Base-by-base conservation (phyloP, 371 early-diverging fungal species). In the Capniomyces stellatus region DNA sequence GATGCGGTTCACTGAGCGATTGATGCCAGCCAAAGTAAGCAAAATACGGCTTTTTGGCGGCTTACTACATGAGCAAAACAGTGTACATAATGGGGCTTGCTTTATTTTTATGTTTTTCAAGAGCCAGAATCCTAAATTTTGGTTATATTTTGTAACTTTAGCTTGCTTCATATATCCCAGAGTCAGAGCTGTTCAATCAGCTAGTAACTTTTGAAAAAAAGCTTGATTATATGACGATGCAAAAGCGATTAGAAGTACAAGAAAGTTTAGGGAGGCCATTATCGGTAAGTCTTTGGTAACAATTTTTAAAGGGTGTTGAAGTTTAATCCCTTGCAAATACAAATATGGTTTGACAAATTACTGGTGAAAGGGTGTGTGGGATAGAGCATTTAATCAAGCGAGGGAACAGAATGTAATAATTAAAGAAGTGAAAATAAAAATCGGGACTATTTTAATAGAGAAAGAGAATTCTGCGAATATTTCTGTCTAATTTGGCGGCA, bases 91-190 rank as follows among this genome's bases (percentile, higher is more conserved):
- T n/a, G n/a, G n/a, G n/a, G n/a, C n/a, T n/a, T n/a, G n/a, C n/a
- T n/a, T n/a, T n/a, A n/a, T n/a, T n/a, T n/a, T n/a, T n/a, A n/a
- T n/a, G n/a, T n/a, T n/a, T n/a, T n/a, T n/a, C n/a, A n/a, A n/a
- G n/a, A n/a, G n/a, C n/a, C n/a, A n/a, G n/a, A n/a, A n/a, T n/a
- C n/a, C n/a, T n/a, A n/a, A n/a, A n/a, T n/a, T n/a, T n/a, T n/a
- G n/a, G n/a, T n/a, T n/a, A n/a, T n/a, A n/a, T n/a, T n/a, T n/a
- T n/a, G n/a, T n/a, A n/a, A n/a, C n/a, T n/a, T n/a, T 62, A 85
- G 83, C 79, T 94, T 64, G 90, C 89, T 54, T 69, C 81, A 0
- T 82, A 83, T 67, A 82, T 93, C 12, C 95, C 95, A 6, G 95
- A 96, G 70, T 85, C 93, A 19, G 78, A 75, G 48, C 63, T 90